phyloP scores from a whole-genome alignment of 345 rosid genomes.

The Moringa oleifera region DNA sequence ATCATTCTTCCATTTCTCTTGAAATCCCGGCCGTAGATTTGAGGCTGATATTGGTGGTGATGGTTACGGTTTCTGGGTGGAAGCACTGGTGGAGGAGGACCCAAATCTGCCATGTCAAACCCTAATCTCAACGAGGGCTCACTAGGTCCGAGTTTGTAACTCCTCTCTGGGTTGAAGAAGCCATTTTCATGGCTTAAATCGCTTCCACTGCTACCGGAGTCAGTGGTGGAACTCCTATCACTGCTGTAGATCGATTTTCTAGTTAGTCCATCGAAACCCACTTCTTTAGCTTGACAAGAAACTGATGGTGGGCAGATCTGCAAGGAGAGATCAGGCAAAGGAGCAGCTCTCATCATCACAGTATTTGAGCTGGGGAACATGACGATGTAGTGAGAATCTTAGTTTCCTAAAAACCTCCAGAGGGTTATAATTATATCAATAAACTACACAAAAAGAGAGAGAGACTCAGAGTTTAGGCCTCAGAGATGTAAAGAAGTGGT shows the following conservation, averaged over 20 bases:
- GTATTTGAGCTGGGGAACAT: conserved; percentile 34
- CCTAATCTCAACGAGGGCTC: conserved; percentile 66
- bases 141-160: conserved; percentile 18
- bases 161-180: conserved; percentile 22
- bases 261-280: conserved; percentile 15
- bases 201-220: conserved; percentile 68
- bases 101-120: conserved; percentile 39
- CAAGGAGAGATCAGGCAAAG: conserved; percentile 78
- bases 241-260: conserved; percentile 32
- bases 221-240: conserved; percentile 62
- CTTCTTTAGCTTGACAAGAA: conserved; percentile 19
- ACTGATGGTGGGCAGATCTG: conserved; percentile 79
- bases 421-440: too few relatives aligned
- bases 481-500: too few relatives aligned
- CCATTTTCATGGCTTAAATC: conserved; percentile 71
- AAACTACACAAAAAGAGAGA: conserved; percentile 24
- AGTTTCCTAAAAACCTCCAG: too few relatives aligned
- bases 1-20: conserved; percentile 53
- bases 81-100: conserved; percentile 17
- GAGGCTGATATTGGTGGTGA: conserved; percentile 48
- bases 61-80: conserved; percentile 27
- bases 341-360: conserved; percentile 29
- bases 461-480: conserved; percentile 3
- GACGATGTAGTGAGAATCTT: conserved; percentile 14
- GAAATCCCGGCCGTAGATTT: conserved; percentile 71